Percentiles rank a stretch among this genome's conserved stretches.
These are phyloP conservation scores for Soucietia sequanensis DNA, from an alignment of 805 yeast species.

Conservation along the genomic window DNA sequence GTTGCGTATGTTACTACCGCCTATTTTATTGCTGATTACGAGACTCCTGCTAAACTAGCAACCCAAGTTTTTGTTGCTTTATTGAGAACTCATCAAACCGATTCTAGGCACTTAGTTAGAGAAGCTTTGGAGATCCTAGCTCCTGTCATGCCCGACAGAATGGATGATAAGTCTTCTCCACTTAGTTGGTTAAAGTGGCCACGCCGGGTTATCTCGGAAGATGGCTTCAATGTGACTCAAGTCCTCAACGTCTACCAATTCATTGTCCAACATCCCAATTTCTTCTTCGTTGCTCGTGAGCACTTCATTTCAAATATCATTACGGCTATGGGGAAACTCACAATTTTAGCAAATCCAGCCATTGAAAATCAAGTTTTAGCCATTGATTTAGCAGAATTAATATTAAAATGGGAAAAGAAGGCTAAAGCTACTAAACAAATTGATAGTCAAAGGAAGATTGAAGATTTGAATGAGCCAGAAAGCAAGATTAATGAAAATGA, in stretches of 20 bases:
- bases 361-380: slow-evolving; percentile 82
- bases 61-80: slow-evolving; percentile 91
- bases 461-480: slow-evolving; percentile 13
- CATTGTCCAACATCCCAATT: slow-evolving; percentile 78
- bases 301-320: slow-evolving; percentile 86
- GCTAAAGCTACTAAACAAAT: slow-evolving; percentile 27
- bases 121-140: slow-evolving; percentile 88
- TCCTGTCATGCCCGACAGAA: slow-evolving; percentile 74
- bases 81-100: slow-evolving; percentile 79
- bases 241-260: slow-evolving; percentile 87
- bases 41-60: slow-evolving; percentile 84
- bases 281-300: slow-evolving; percentile 83
- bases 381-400: slow-evolving; percentile 82
- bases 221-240: slow-evolving; percentile 81
- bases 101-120: slow-evolving; percentile 76
- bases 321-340: slow-evolving; percentile 87
- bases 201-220: slow-evolving; percentile 85
- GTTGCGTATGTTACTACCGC: slow-evolving; percentile 90
- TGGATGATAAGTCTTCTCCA: slow-evolving; percentile 53
- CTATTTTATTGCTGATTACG: slow-evolving; percentile 81
- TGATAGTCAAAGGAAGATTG: no score
- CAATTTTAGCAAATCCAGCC: slow-evolving; percentile 73
- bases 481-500: slow-evolving; percentile 1
- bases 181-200: slow-evolving; percentile 92
- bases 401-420: slow-evolving; percentile 79